These are phyloP conservation scores for Stylonectria norvegica DNA, from an alignment of 2,329 filamentous ascomycete species.

Conservation along the genomic window DNA sequence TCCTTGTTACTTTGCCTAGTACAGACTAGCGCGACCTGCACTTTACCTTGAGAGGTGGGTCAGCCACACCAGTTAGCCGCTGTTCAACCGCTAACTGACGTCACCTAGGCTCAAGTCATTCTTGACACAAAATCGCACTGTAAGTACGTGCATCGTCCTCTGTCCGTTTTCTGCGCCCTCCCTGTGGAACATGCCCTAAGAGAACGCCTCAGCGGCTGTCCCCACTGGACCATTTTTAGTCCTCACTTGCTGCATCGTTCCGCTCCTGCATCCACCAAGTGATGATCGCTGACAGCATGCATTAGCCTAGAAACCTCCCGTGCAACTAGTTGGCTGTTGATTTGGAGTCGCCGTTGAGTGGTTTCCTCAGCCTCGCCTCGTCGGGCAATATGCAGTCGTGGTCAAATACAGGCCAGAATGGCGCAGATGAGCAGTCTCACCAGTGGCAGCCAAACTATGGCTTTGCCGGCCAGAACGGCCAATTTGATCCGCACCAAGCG, in stretches of 20 bases:
- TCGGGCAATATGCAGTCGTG: conserved; percentile 40
- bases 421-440: conserved; percentile 32
- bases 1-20: conserved; percentile 19
- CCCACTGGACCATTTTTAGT: conserved; percentile 1
- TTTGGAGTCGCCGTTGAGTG: not conserved
- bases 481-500: conserved; percentile 38
- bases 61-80: conserved; percentile 21
- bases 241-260: conserved; percentile 17
- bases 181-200: no score
- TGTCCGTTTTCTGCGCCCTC: conserved; percentile 12
- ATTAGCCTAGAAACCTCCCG: conserved; percentile 27
- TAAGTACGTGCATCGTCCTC: conserved; percentile 22
- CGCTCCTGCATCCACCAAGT: conserved; percentile 20
- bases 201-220: no score
- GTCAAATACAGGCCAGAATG: conserved; percentile 36
- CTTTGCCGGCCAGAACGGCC: conserved; percentile 32
- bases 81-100: conserved; percentile 17
- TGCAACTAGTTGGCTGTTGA: conserved; percentile 17
- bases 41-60: no score
- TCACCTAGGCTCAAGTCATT: no score
- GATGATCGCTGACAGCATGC: conserved; percentile 30
- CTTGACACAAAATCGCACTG: no score
- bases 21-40: conserved; percentile 19
- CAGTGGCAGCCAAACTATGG: conserved; percentile 36
- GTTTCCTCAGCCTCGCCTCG: not conserved